These are phyloP conservation scores for Saturnispora serradocipensis DNA, from an alignment of 805 yeast species.

Conservation along the genomic window DNA sequence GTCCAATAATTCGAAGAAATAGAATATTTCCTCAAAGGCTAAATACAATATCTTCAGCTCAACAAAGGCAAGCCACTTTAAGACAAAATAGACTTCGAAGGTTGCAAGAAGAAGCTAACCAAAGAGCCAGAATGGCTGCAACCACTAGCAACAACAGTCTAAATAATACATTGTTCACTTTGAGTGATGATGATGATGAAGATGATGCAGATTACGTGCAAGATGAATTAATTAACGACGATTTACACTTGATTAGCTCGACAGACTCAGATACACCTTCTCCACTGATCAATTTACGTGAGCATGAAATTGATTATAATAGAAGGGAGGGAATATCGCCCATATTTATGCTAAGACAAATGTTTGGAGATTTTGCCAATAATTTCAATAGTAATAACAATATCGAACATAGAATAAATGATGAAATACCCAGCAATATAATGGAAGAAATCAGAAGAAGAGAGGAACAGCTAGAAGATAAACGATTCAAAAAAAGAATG, in stretches of 20 bases:
- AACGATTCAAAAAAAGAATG: constrained; percentile 17
- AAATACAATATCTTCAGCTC: neutral
- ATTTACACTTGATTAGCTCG: constrained; percentile 8
- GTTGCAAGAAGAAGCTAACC: neutral
- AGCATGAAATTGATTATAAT: neutral
- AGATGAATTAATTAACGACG: constrained; percentile 1
- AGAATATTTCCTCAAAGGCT: constrained; percentile 7
- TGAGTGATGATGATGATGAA: constrained; percentile 9
- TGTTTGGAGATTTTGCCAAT: neutral
- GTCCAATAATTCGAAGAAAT: neutral
- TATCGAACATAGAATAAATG: constrained; percentile 5
- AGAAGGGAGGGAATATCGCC: neutral
- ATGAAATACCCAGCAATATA: constrained; percentile 21
- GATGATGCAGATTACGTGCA: constrained; percentile 5
- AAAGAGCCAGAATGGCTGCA: neutral
- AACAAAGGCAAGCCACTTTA: neutral
- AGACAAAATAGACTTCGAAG: constrained; percentile 4
- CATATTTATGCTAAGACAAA: neutral
- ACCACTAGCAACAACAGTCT: neutral
- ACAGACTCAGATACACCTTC: constrained; percentile 5
- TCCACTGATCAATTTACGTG: neutral
- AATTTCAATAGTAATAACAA: neutral
- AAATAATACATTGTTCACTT: neutral
- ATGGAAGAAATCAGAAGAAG: constrained; percentile 23
- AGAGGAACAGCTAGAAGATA: constrained; percentile 24